These are phyloP conservation scores for Gossypium raimondii DNA, from an alignment of 345 rosid genomes.

Conservation along the genomic window DNA sequence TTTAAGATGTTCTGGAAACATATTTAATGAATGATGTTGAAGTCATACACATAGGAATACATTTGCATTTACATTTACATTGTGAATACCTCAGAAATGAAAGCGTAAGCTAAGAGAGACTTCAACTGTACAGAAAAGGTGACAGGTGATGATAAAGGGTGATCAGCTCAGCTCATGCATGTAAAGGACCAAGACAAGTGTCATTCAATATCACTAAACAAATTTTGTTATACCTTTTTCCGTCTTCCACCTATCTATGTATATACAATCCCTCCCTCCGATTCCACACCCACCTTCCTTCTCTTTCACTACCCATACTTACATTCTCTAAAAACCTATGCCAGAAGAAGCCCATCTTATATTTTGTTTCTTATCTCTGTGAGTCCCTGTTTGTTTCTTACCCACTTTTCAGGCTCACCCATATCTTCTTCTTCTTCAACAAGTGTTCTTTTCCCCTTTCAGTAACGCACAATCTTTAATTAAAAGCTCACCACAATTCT, in stretches of 20 bases:
- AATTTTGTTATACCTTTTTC: too few relatives aligned
- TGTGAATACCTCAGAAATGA: background rate
- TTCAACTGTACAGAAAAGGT: background rate
- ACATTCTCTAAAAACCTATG: background rate
- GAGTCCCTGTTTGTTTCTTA: slow-evolving; percentile 2
- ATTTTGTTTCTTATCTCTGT: background rate
- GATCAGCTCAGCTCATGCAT: slow-evolving; percentile 12
- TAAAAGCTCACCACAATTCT: background rate
- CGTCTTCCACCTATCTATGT: background rate
- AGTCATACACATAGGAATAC: background rate
- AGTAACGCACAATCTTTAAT: background rate
- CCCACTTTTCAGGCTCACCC: background rate
- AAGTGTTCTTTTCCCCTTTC: slow-evolving; percentile 4
- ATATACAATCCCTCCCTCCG: background rate
- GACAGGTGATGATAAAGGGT: slow-evolving; percentile 5
- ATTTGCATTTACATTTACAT: background rate
- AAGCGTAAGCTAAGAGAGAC: background rate
- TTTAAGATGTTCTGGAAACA: too few relatives aligned
- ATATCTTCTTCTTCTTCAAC: slow-evolving; percentile 20
- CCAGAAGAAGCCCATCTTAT: too few relatives aligned
- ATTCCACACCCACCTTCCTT: background rate
- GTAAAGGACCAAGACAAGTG: slow-evolving; percentile 22
- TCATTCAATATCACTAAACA: background rate
- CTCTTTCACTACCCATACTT: slow-evolving; percentile 4
- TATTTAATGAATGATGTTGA: too few relatives aligned